Evolutionary conservation across 441 rosid species (phyloP), one percentile per base, ranked within the genome.

Genomic region (Brassica hybrid): DNA sequence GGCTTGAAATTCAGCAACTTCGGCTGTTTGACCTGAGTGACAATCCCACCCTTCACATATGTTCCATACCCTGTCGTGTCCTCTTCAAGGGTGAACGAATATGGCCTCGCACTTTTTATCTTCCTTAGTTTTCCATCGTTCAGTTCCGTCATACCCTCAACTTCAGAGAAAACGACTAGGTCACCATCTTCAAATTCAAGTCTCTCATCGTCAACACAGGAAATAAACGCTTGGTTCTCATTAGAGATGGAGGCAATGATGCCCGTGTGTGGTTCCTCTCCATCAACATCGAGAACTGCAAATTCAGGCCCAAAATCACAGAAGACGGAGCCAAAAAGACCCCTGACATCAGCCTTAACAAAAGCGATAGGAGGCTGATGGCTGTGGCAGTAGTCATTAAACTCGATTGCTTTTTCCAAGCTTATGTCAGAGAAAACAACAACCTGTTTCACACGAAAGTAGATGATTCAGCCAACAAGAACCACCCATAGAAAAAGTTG

Each of bases 161-260:
- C 90, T 85, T 94, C 97, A 45, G 98, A 91, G 89, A 92, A 92
- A 72, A 89, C 85, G 77, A 92, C 98, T 50, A 90, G 81, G 83
- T 94, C 96, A 27, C 97, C 98, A 82, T 94, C 98, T 76, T 94
- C 88, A 84, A 94, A 89, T 84, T 90, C 98, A 65, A 94, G 93
- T 81, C 98, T 90, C 84, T 94, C 98, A 82, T 94, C 98, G 45
- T 94, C 98, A 30, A 94, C 96, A 83, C 96, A 94, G 2, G 92
- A 88, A 27, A 94, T 86, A 59, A 94, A 84, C 0, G 94, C 93
- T 45, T 89, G 90, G 68, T 87, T 87, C 77, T 92, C 98, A 76
- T 92, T 92, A 79, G 94, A 88, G 77, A 94, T 86, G 73, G 98
- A 91, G 3, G 98, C 97, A 76, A 94, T 85, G 59, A 94, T 94